Percentiles rank a stretch among this genome's conserved stretches.
These are phyloP conservation scores for Diaporthe ilicicola DNA, from an alignment of 2,329 filamentous ascomycete species.

Conservation along the genomic window DNA sequence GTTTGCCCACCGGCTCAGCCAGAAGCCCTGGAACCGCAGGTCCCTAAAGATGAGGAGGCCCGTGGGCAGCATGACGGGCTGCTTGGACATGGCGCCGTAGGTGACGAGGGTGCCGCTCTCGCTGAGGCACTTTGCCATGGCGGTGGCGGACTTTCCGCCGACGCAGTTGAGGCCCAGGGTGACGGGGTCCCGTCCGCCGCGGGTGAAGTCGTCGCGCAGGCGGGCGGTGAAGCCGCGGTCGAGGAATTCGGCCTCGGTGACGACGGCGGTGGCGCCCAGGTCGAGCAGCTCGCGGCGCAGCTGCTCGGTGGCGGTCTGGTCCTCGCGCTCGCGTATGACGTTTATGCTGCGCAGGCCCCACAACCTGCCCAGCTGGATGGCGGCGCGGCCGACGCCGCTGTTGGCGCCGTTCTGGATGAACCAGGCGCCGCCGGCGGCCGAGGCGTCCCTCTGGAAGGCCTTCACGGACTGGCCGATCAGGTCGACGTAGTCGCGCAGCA, in stretches of 20 bases:
- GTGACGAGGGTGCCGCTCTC: slow-evolving; percentile 82
- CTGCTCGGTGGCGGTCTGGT: slow-evolving; percentile 68
- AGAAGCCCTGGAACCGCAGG: slow-evolving; percentile 89
- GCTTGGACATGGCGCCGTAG: slow-evolving; percentile 93
- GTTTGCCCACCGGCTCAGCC: slow-evolving; percentile 91
- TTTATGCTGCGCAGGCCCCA: slow-evolving; percentile 96
- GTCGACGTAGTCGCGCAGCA: slow-evolving; percentile 81
- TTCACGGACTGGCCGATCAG: slow-evolving; percentile 55
- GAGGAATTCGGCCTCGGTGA: slow-evolving; percentile 64
- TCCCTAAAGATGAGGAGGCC: slow-evolving; percentile 94
- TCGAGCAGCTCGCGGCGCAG: slow-evolving; percentile 60
- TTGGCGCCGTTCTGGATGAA: slow-evolving; percentile 98
- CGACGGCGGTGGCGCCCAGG: slow-evolving; percentile 65
- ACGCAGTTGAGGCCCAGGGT: slow-evolving; percentile 91
- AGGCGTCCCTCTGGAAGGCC: slow-evolving; percentile 55
- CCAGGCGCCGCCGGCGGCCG: slow-evolving; percentile 90
- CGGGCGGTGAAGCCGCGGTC: slow-evolving; percentile 68
- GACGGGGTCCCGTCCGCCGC: slow-evolving; percentile 75
- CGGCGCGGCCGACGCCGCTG: slow-evolving; percentile 88
- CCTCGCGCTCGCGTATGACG: slow-evolving; percentile 78
- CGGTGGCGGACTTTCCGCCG: slow-evolving; percentile 83
- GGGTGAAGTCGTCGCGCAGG: slow-evolving; percentile 69
- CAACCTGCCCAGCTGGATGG: slow-evolving; percentile 83
- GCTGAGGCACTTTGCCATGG: slow-evolving; percentile 78
- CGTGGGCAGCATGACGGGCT: slow-evolving; percentile 83